A percentile compares a stretch with the other conserved stretches of the same genome.
Evolutionary conservation across 2,329 filamentous ascomycete genomes (phyloP).

Genomic region (Colletotrichum spaethianum): DNA sequence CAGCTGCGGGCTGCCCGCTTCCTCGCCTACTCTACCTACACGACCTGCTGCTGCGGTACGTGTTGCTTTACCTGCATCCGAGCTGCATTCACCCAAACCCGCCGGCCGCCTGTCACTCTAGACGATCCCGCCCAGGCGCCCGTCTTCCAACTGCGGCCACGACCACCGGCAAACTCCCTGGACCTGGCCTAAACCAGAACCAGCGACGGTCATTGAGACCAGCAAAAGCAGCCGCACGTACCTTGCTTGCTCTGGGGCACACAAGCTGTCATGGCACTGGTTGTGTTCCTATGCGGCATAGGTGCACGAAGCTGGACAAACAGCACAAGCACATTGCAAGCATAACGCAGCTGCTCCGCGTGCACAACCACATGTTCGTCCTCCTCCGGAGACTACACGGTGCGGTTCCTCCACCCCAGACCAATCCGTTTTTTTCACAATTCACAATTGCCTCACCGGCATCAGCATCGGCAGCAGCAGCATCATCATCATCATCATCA

Average conservation of each 20-base stretch:
- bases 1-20: not conserved
- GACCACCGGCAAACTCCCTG: slow-evolving; percentile 26
- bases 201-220: slow-evolving; percentile 9
- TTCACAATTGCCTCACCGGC: slow-evolving; percentile 12
- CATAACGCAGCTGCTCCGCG: not conserved
- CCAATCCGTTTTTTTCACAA: slow-evolving; percentile 15
- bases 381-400: not conserved
- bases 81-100: slow-evolving; percentile 26
- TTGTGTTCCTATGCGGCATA: not conserved
- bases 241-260: not conserved
- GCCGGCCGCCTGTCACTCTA: slow-evolving; percentile 36
- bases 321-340: not conserved
- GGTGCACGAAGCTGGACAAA: not conserved
- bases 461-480: slow-evolving; percentile 9
- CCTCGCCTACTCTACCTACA: not conserved
- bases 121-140: slow-evolving; percentile 25
- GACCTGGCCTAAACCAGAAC: slow-evolving; percentile 25
- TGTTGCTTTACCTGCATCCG: slow-evolving; percentile 13
- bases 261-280: not conserved
- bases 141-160: slow-evolving; percentile 4
- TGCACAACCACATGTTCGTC: slow-evolving; percentile 5
- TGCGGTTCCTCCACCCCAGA: not conserved
- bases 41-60: slow-evolving; percentile 3
- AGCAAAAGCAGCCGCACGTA: slow-evolving; percentile 18
- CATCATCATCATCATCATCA: slow-evolving; percentile 2